These are phyloP conservation scores for Amylostereum areolatum DNA, from an alignment of 1,284 basidiomycete genomes.

Conservation along the genomic window DNA sequence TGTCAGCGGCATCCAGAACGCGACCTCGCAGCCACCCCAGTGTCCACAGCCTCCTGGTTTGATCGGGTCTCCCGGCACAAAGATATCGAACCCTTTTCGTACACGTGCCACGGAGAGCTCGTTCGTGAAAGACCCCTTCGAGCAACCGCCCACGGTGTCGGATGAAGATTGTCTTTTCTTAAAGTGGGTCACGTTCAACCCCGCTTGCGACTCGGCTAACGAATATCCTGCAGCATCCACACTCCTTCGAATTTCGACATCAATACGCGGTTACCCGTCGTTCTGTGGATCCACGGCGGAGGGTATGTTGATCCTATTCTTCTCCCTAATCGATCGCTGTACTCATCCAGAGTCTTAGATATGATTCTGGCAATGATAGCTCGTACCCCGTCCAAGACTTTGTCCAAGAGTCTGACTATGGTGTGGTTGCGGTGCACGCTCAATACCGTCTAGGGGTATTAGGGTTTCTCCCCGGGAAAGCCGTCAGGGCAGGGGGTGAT, in stretches of 20 bases:
- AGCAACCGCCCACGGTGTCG: background rate
- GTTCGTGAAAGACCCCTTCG: background rate
- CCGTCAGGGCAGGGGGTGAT: conserved; percentile 19
- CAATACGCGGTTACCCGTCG: background rate
- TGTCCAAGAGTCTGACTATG: conserved; percentile 16
- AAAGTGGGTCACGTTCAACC: background rate
- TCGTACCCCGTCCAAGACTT: conserved; percentile 6
- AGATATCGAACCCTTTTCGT: background rate
- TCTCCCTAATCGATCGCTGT: background rate
- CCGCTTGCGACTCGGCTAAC: background rate
- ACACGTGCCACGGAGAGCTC: background rate
- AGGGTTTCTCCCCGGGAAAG: conserved; percentile 24
- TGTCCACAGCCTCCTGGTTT: background rate
- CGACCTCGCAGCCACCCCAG: background rate
- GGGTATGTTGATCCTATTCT: background rate
- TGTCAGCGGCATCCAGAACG: background rate
- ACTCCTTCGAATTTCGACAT: background rate
- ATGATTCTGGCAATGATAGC: conserved; percentile 5
- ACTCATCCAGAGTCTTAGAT: background rate
- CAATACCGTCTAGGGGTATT: conserved; percentile 39
- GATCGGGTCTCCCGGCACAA: background rate
- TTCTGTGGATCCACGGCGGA: background rate
- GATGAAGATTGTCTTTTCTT: conserved; percentile 1
- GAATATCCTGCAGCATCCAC: background rate
- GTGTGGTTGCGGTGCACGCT: conserved; percentile 29